Percentiles rank a stretch among this genome's conserved stretches.
These are phyloP conservation scores for Wickerhamomyces canadensis DNA, from an alignment of 805 yeast genomes.

Conservation along the genomic window DNA sequence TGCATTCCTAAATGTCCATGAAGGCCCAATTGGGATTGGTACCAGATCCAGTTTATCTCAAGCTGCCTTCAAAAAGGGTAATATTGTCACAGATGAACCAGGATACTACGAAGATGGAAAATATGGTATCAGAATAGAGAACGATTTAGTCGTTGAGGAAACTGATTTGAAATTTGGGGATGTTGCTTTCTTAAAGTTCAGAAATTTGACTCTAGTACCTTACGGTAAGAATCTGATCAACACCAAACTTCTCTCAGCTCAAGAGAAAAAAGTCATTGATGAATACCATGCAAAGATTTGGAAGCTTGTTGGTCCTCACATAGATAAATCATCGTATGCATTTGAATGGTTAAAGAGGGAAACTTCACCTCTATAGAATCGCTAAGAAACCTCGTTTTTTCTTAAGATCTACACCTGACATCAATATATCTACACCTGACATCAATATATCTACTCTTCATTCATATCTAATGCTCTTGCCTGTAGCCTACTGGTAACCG, in stretches of 20 bases:
- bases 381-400: too few species aligned
- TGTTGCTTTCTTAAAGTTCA: conserved; percentile 59
- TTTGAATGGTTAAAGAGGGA: conserved; percentile 69
- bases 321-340: conserved; percentile 57
- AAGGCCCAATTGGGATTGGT: conserved; percentile 86
- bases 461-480: too few species aligned
- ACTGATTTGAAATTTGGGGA: conserved; percentile 46
- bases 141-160: conserved; percentile 57
- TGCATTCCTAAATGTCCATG: conserved; percentile 84
- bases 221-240: conserved; percentile 76
- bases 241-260: conserved; percentile 42
- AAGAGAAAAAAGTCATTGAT: conserved; percentile 68
- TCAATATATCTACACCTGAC: too few species aligned
- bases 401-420: too few species aligned
- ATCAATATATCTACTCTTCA: too few species aligned
- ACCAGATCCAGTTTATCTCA: conserved; percentile 40
- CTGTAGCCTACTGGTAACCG: too few species aligned
- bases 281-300: conserved; percentile 56
- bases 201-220: conserved; percentile 82
- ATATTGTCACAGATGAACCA: conserved; percentile 85
- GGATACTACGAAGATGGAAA: conserved; percentile 90
- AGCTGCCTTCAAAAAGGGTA: conserved; percentile 59
- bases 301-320: conserved; percentile 40
- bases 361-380: conserved; percentile 20
- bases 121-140: conserved; percentile 86